phyloP scores from a whole-genome alignment of 306 rosid species.

The Quercus berberidifolia region DNA sequence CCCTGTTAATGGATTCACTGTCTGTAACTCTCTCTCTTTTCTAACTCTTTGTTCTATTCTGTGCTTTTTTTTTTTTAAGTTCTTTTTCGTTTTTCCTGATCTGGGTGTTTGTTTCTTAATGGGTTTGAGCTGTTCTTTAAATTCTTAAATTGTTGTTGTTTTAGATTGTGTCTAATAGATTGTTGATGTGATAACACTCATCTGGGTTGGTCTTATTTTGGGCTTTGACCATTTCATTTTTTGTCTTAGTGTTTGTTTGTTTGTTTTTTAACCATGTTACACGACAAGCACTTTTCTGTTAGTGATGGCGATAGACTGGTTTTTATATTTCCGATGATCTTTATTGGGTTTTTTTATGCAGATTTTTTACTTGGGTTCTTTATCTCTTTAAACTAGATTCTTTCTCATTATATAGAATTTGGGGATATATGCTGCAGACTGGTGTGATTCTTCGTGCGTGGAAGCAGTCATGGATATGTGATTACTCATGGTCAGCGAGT shows the following conservation, averaged over 20 bases:
- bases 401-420: neutral
- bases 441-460: neutral
- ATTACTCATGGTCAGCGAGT: neutral
- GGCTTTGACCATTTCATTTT: neutral
- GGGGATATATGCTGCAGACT: neutral
- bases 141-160: neutral
- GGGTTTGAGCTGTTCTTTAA: neutral
- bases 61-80: neutral
- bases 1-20: conserved; percentile 73
- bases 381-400: neutral
- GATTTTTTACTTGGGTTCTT: neutral
- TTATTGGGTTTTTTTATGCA: neutral
- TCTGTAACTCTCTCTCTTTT: conserved; percentile 16
- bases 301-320: neutral
- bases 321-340: neutral
- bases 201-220: neutral
- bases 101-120: neutral
- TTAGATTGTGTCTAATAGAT: neutral
- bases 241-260: neutral
- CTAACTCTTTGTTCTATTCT: neutral
- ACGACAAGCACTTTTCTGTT: neutral
- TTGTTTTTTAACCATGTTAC: too few relatives aligned
- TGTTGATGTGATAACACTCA: neutral
- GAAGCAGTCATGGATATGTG: neutral
- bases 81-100: neutral